Conservation (phyloP, 2,329 filamentous ascomycete species). For the Tolypocladium cylindrosporum region DNA sequence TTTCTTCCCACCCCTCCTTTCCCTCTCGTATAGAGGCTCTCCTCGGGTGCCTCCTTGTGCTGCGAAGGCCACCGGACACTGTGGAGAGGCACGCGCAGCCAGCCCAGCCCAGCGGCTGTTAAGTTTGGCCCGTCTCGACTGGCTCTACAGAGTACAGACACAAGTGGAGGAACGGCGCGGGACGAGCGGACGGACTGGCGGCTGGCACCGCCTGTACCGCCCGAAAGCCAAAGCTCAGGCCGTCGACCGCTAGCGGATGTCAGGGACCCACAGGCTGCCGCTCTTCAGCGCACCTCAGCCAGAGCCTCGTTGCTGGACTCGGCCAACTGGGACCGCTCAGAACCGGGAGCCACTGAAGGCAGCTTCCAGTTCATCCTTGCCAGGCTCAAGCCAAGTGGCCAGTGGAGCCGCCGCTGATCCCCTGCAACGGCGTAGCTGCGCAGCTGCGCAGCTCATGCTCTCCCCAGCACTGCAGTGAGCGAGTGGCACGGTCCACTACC, state of each 20-base stretch:
- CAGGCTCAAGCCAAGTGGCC: neutral
- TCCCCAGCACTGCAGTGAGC: neutral
- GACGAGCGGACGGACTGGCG: conserved; percentile 3
- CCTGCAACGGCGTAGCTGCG: neutral
- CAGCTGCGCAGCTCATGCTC: neutral
- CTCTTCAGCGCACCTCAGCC: neutral
- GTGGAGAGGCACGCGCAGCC: neutral
- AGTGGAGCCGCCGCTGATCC: neutral
- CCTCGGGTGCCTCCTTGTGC: neutral
- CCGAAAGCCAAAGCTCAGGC: neutral
- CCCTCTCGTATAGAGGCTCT: neutral
- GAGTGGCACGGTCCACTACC: conserved; percentile 3
- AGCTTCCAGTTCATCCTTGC: neutral
- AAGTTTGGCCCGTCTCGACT: neutral
- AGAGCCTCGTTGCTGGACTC: neutral
- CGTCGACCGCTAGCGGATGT: neutral
- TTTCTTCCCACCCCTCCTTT: neutral
- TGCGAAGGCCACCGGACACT: neutral
- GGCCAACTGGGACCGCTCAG: neutral
- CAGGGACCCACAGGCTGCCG: neutral
- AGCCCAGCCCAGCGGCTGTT: neutral
- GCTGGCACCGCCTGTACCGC: neutral
- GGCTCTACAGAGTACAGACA: neutral
- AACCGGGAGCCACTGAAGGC: neutral
- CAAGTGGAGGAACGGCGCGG: conserved; percentile 1